A percentile compares a stretch with the other conserved stretches of the same genome.
These are phyloP conservation scores for Hericium erinaceus DNA, from an alignment of 768 basidiomycete genomes.

Conservation along the genomic window DNA sequence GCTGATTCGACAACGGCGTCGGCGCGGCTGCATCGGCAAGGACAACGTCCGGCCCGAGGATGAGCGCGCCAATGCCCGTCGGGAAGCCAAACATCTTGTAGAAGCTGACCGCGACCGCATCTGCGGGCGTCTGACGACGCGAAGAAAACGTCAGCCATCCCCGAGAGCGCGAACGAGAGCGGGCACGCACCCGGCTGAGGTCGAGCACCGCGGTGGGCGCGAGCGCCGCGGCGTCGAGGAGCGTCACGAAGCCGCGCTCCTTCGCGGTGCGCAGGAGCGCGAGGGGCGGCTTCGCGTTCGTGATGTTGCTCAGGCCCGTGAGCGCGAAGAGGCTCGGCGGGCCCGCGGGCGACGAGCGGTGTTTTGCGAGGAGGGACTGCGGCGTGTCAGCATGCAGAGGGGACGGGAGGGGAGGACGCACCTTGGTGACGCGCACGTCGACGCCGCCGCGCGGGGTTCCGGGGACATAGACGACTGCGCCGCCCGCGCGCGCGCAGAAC, in stretches of 20 bases:
- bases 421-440: slow-evolving; percentile 49
- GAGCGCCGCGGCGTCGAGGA: slow-evolving; percentile 79
- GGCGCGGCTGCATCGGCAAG: not conserved
- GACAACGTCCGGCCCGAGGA: slow-evolving; percentile 39
- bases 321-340: slow-evolving; percentile 60
- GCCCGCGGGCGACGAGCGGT: slow-evolving; percentile 37
- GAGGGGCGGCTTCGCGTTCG: slow-evolving; percentile 64
- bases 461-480: slow-evolving; percentile 53
- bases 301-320: slow-evolving; percentile 77
- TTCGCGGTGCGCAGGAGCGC: slow-evolving; percentile 56
- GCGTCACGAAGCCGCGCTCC: slow-evolving; percentile 58
- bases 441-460: slow-evolving; percentile 60
- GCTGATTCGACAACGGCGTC: not conserved
- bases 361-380: slow-evolving; percentile 45
- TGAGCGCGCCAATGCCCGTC: slow-evolving; percentile 72
- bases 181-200: slow-evolving; percentile 31
- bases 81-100: slow-evolving; percentile 91
- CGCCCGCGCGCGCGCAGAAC: slow-evolving; percentile 50
- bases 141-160: not conserved
- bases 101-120: slow-evolving; percentile 77
- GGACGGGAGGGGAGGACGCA: slow-evolving; percentile 19
- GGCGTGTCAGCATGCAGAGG: not conserved
- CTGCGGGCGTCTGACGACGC: slow-evolving; percentile 49
- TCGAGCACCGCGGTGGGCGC: slow-evolving; percentile 66
- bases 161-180: not conserved